These are phyloP conservation scores for Silene latifolia DNA, from an alignment of 148 eudicot genomes.

Conservation along the genomic window DNA sequence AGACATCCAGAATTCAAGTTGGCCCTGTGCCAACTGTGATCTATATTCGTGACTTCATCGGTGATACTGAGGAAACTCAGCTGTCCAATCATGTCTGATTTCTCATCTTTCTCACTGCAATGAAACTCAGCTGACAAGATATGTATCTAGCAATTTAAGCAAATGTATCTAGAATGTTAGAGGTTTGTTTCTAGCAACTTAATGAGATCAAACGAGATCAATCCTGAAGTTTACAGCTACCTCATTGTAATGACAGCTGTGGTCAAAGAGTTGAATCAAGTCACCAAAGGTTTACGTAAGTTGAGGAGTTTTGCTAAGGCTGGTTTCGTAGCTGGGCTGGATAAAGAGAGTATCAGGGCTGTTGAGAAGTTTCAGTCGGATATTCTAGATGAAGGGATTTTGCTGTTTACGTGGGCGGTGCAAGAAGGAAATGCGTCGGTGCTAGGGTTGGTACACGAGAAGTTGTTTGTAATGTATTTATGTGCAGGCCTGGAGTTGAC, in stretches of 20 bases:
- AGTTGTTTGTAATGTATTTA: constrained; percentile 84
- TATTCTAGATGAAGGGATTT: constrained; percentile 55
- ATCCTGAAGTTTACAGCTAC: constrained; percentile 80
- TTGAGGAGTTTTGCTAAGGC: constrained; percentile 54
- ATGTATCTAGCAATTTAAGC: no score
- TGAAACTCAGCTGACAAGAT: no score
- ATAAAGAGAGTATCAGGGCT: constrained; percentile 39
- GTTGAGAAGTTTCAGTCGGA: constrained; percentile 65
- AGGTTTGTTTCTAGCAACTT: no score
- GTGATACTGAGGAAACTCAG: constrained; percentile 47
- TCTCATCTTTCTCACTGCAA: background rate
- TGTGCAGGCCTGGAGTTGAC: constrained; percentile 70
- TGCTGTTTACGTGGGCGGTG: constrained; percentile 57
- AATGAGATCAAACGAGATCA: no score
- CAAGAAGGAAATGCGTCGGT: constrained; percentile 56
- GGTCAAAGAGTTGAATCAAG: constrained; percentile 76
- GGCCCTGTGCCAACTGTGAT: constrained; percentile 69
- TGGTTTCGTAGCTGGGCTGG: constrained; percentile 55
- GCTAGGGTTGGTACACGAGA: constrained; percentile 54
- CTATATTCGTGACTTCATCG: constrained; percentile 70
- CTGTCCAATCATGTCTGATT: constrained; percentile 44
- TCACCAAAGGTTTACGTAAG: constrained; percentile 71
- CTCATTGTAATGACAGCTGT: constrained; percentile 85
- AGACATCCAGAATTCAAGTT: constrained; percentile 31
- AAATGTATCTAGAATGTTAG: no score